Base-by-base conservation (phyloP, 2,329 filamentous ascomycete genomes). In the Fusarium albidum region DNA sequence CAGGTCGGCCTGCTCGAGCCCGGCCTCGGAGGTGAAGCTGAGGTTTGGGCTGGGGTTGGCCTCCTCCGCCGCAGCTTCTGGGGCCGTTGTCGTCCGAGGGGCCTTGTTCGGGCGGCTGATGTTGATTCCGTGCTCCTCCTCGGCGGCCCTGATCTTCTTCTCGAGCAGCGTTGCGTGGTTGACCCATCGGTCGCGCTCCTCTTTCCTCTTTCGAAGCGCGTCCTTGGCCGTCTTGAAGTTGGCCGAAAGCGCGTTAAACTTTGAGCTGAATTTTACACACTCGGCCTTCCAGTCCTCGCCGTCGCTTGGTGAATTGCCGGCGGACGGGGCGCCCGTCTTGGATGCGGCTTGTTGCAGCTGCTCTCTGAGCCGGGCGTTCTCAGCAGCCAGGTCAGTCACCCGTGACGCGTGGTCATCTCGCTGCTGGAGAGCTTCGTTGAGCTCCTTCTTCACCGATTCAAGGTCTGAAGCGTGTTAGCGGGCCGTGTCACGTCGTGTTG, bases 121-220 rank as follows among this genome's bases (percentile, higher is more conserved):
- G 9, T 41, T 58, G 28, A 74, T 69, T 5, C 63, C 65, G 28
- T 71, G 65, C 48, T 74, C 73, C 27, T 71, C 71, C 54, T 81
- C 76, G 9, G 82, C 69, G 18, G 66, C 69, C 38, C 72, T 71
- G 10, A 84, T 71, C 52, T 73, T 80, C 21, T 68, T 68, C 44
- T 79, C 71, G 14, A 83, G 65, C 11, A 70, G 61, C 17, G 73
- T 73, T 6, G 77, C 76, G 47, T 81, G 77, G 6, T 71, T 67
- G 21, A 73, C 70, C 82, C 82, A 85, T 27, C 66, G 62, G 7
- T 79, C 71, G 5, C 75, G 74, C 18, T 77, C 73, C 2, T 73
- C 69, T 25, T 75, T 77, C 40, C 75, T 74, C 57, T 73, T 77
- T 27, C 69, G 65, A 9, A 78, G 69, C 8, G 72, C 68, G 11